Conservation (phyloP, 1,284 basidiomycete genomes). For the Sanguinoderma infundibulare region DNA sequence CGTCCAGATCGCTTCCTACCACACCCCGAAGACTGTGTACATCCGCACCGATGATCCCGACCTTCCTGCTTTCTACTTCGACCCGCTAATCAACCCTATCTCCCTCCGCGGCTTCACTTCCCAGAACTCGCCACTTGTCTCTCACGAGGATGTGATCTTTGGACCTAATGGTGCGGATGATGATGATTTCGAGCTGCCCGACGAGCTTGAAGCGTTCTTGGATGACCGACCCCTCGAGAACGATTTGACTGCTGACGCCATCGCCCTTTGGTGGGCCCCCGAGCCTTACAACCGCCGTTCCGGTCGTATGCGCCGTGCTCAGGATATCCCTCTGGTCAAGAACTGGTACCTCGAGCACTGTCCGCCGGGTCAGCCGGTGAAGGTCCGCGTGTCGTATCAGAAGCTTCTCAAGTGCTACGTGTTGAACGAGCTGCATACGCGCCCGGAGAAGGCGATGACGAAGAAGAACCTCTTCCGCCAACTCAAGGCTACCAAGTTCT, state of each 20-base stretch:
- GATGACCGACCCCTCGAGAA: constrained; percentile 84
- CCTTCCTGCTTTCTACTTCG: constrained; percentile 99
- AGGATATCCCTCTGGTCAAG: constrained; percentile 96
- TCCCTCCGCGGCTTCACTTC: constrained; percentile 85
- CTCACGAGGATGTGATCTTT: constrained; percentile 93
- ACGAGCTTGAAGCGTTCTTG: constrained; percentile 84
- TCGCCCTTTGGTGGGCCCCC: constrained; percentile 98
- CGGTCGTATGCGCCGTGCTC: constrained; percentile 91
- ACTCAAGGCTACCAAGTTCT: constrained; percentile 98
- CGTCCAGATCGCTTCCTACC: constrained; percentile 91
- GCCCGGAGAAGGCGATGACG: constrained; percentile 94
- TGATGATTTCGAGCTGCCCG: constrained; percentile 89
- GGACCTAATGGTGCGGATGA: constrained; percentile 85
- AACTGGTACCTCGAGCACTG: constrained; percentile 99
- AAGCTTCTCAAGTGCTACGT: constrained; percentile 98
- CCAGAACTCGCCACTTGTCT: constrained; percentile 82
- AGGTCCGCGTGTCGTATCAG: constrained; percentile 99
- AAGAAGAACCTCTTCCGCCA: constrained; percentile 98
- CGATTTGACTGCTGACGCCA: constrained; percentile 94
- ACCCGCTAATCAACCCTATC: constrained; percentile 97
- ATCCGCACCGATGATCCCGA: constrained; percentile 99
- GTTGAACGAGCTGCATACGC: constrained; percentile 89
- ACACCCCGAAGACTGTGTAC: constrained; percentile 96
- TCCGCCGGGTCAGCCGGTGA: constrained; percentile 94
- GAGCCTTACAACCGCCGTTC: constrained; percentile 95